A percentile compares a stretch with the other conserved stretches of the same genome.
These are phyloP conservation scores for Rhododendron ferrugineum DNA, from an alignment of 148 eudicot species.

Conservation along the genomic window DNA sequence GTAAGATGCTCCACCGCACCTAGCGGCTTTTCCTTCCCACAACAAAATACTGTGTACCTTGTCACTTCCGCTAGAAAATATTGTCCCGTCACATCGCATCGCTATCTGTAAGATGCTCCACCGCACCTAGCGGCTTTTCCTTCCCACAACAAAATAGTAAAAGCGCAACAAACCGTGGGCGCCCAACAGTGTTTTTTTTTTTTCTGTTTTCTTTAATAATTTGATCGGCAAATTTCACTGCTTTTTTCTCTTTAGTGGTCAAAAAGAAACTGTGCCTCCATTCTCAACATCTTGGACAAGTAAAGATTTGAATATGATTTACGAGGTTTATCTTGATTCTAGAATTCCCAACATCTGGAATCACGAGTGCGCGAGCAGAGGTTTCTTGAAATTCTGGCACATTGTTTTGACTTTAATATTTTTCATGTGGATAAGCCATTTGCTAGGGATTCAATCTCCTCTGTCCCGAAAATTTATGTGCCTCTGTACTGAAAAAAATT, in stretches of 20 bases:
- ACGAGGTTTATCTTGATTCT: background rate
- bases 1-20: too few relatives aligned
- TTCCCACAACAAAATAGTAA: too few relatives aligned
- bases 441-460: too few relatives aligned
- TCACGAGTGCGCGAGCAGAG: background rate
- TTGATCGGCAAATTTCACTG: background rate
- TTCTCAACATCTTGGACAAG: background rate
- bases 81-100: too few relatives aligned
- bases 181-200: background rate
- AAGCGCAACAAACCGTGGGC: background rate
- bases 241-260: background rate
- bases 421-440: background rate
- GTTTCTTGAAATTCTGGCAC: background rate
- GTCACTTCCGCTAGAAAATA: too few relatives aligned
- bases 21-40: too few relatives aligned
- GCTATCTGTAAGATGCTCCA: too few relatives aligned
- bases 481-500: accelerated
- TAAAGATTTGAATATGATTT: background rate
- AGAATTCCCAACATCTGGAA: background rate
- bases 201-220: background rate
- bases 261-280: background rate
- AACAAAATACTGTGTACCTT: too few relatives aligned
- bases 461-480: too few relatives aligned
- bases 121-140: too few relatives aligned
- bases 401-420: background rate